Percentiles rank a stretch among this genome's conserved stretches.
Conservation (phyloP, 2,329 filamentous ascomycete species). For the Dothistroma septosporum region DNA sequence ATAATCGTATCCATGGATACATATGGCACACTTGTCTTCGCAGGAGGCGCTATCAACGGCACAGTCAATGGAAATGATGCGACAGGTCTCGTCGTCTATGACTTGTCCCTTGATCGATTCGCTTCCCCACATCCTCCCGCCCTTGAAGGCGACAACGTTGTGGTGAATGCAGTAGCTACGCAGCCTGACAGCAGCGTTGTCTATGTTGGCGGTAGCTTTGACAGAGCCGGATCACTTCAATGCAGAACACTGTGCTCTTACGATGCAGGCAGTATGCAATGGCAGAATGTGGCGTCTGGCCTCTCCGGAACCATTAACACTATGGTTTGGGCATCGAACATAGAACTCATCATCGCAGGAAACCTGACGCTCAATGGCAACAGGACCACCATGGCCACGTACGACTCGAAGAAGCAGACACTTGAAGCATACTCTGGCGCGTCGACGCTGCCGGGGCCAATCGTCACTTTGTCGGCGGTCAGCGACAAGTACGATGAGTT, state of each 20-base stretch:
- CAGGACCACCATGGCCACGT: conserved; percentile 64
- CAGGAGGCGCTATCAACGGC: conserved; percentile 76
- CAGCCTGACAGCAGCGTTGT: conserved; percentile 68
- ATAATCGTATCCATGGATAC: conserved; percentile 69
- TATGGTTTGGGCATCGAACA: conserved; percentile 72
- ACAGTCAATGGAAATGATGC: conserved; percentile 59
- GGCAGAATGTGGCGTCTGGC: conserved; percentile 72
- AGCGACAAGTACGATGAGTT: conserved; percentile 66
- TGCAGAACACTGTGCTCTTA: conserved; percentile 82
- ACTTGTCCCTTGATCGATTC: conserved; percentile 63
- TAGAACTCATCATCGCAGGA: conserved; percentile 71
- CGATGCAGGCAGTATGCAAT: conserved; percentile 65
- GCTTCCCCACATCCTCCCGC: conserved; percentile 66
- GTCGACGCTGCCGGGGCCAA: conserved; percentile 69
- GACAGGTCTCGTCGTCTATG: conserved; percentile 73
- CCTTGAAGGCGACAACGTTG: conserved; percentile 64
- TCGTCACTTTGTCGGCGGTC: conserved; percentile 72
- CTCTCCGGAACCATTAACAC: conserved; percentile 66
- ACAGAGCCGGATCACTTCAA: conserved; percentile 73
- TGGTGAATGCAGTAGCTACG: conserved; percentile 71
- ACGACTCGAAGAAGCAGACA: conserved; percentile 61
- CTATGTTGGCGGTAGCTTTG: conserved; percentile 82
- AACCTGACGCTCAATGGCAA: conserved; percentile 66
- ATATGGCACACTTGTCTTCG: conserved; percentile 66
- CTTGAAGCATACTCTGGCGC: conserved; percentile 65